phyloP scores from a whole-genome alignment of 768 basidiomycete species.

The Tulasnella calospora region DNA sequence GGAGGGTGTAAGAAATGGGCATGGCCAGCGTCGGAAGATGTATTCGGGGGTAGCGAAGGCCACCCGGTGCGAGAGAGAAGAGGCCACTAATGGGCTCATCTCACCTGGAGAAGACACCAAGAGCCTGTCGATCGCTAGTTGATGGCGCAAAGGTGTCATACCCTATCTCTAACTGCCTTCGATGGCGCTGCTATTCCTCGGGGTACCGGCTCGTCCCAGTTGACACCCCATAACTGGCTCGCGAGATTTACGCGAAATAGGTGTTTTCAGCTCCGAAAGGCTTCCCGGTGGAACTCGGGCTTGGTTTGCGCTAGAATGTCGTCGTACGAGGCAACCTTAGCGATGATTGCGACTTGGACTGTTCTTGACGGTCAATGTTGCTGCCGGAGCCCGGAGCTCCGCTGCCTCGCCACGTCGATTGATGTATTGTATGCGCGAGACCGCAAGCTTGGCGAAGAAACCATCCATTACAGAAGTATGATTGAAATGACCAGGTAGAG shows the following conservation, averaged over 20 bases:
- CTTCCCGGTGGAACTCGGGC: background rate
- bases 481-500: too few species aligned
- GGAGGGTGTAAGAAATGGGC: background rate
- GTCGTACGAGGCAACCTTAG: background rate
- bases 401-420: too few species aligned
- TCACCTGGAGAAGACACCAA: background rate
- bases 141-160: background rate
- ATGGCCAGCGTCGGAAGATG: background rate
- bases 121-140: background rate
- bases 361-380: too few species aligned
- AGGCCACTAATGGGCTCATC: background rate
- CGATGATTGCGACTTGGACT: background rate
- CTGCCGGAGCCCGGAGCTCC: too few species aligned
- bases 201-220: background rate
- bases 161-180: background rate
- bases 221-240: background rate
- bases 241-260: conserved; percentile 3
- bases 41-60: background rate
- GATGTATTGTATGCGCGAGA: too few species aligned
- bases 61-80: background rate
- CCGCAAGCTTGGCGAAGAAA: too few species aligned
- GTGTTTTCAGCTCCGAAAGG: background rate
- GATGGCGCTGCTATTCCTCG: background rate
- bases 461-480: too few species aligned
- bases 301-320: background rate